Conservation (phyloP, 2,329 filamentous ascomycete genomes). For the Alternaria sp. region DNA sequence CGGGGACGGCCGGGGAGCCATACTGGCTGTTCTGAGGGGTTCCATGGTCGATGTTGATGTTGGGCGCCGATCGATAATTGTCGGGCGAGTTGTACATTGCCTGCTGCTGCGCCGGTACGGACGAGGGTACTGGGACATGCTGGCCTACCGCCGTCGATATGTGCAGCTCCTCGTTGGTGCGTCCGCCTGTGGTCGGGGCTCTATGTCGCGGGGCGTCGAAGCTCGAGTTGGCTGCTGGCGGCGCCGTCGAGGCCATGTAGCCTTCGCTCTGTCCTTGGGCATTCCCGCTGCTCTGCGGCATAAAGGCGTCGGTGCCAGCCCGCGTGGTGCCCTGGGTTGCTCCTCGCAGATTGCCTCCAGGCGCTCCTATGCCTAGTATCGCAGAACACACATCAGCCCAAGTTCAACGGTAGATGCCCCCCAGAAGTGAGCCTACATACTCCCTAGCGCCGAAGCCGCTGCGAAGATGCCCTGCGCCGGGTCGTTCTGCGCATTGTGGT, state of each 20-base stretch:
- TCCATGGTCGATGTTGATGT: slow-evolving; percentile 69
- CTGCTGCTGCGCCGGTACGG: slow-evolving; percentile 37
- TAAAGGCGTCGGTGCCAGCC: slow-evolving; percentile 56
- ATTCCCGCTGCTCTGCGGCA: slow-evolving; percentile 46
- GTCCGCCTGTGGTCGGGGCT: slow-evolving; percentile 53
- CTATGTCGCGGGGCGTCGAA: slow-evolving; percentile 61
- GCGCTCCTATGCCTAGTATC: slow-evolving; percentile 53
- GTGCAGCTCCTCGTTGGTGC: slow-evolving; percentile 65
- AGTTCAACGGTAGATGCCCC: slow-evolving; percentile 3
- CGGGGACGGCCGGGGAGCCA: slow-evolving; percentile 60
- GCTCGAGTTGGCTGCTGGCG: slow-evolving; percentile 52
- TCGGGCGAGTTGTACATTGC: slow-evolving; percentile 59
- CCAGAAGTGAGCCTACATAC: slow-evolving; percentile 14
- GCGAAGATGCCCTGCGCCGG: slow-evolving; percentile 56
- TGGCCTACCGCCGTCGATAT: slow-evolving; percentile 52
- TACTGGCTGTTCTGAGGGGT: slow-evolving; percentile 58
- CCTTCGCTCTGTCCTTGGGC: slow-evolving; percentile 28
- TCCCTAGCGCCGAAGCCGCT: slow-evolving; percentile 57
- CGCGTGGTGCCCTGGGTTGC: slow-evolving; percentile 53
- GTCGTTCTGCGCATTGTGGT: slow-evolving; percentile 42
- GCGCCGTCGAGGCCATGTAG: slow-evolving; percentile 39
- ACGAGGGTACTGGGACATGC: slow-evolving; percentile 49
- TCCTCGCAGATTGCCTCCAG: slow-evolving; percentile 51
- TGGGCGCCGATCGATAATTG: slow-evolving; percentile 60
- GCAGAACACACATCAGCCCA: slow-evolving; percentile 9